Percentiles rank a stretch among this genome's conserved stretches.
Conservation (phyloP, 768 basidiomycete species). For the Lactarius deliciosus region DNA sequence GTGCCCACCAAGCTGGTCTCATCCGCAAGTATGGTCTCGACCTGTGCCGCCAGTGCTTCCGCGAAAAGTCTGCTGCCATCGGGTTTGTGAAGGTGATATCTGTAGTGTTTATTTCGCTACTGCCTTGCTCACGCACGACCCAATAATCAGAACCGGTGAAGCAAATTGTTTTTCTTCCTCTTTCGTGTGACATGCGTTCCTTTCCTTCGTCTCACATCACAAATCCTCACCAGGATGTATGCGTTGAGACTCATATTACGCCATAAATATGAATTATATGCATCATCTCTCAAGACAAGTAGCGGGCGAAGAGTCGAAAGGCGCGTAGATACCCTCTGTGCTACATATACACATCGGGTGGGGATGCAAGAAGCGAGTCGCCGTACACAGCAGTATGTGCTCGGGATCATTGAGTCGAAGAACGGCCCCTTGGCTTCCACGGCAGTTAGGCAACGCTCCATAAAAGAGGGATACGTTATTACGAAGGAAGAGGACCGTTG, state of each 20-base stretch:
- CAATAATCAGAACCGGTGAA: slow-evolving; percentile 23
- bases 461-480: not conserved
- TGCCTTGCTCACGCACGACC: not conserved
- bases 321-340: not conserved
- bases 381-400: not conserved
- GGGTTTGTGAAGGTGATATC: slow-evolving; percentile 86
- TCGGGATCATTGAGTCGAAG: not conserved
- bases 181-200: slow-evolving; percentile 7
- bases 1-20: slow-evolving; percentile 96
- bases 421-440: not conserved
- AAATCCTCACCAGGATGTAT: slow-evolving; percentile 18
- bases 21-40: slow-evolving; percentile 97
- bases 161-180: not conserved
- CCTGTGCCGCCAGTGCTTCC: slow-evolving; percentile 98
- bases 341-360: not conserved
- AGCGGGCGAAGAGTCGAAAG: not conserved
- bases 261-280: slow-evolving; percentile 12
- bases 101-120: not conserved
- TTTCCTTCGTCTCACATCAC: not conserved
- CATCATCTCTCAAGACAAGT: not conserved
- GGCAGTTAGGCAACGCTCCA: not conserved
- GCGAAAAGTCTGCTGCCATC: slow-evolving; percentile 90
- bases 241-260: slow-evolving; percentile 6
- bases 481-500: not conserved
- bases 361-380: not conserved